These are phyloP conservation scores for Tulasnella sp. DNA, from an alignment of 768 basidiomycete species.

Conservation along the genomic window DNA sequence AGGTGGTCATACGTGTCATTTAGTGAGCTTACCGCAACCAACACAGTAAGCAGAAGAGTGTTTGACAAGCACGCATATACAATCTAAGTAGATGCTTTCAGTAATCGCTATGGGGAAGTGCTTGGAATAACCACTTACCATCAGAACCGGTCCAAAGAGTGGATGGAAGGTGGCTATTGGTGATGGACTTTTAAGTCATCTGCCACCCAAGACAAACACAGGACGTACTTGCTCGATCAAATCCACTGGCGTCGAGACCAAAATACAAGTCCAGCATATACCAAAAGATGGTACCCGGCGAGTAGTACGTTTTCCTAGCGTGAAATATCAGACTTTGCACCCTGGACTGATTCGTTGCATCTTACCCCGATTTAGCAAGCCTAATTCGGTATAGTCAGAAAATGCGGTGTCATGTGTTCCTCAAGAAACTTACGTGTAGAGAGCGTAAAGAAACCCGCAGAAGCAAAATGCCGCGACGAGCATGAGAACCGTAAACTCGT, in stretches of 20 bases:
- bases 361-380: not conserved
- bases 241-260: constrained; percentile 88
- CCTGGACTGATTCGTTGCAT: not conserved
- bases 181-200: constrained; percentile 1
- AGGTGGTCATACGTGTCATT: constrained; percentile 2
- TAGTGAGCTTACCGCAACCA: constrained; percentile 53
- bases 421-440: constrained; percentile 67
- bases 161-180: constrained; percentile 63
- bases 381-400: not conserved
- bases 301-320: constrained; percentile 11
- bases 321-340: not conserved
- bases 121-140: constrained; percentile 18
- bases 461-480: constrained; percentile 82
- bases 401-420: not conserved
- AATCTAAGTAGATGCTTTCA: constrained; percentile 34
- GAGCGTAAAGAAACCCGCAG: constrained; percentile 81
- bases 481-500: constrained; percentile 79
- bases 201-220: not conserved
- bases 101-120: not conserved
- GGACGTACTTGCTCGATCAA: constrained; percentile 63
- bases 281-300: constrained; percentile 61
- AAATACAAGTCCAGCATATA: constrained; percentile 93
- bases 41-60: constrained; percentile 81
- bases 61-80: constrained; percentile 88
- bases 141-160: constrained; percentile 80